Conservation (phyloP, 129 eudicot genomes). For the Heracleum sosnowskyi region DNA sequence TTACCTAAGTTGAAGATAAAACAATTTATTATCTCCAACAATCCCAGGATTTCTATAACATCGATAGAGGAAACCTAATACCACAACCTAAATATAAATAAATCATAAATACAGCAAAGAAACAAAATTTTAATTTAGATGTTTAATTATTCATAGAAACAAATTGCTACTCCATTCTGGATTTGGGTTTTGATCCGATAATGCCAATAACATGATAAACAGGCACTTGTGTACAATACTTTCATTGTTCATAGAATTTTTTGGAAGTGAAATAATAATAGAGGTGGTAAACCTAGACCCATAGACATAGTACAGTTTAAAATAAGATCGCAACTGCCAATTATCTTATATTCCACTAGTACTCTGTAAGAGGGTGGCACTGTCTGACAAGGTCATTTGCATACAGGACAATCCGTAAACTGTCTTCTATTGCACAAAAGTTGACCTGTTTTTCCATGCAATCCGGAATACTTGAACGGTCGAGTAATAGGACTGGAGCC, state of each 20-base stretch:
- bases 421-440: background rate
- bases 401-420: background rate
- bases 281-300: background rate
- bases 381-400: background rate
- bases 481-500: background rate
- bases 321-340: background rate
- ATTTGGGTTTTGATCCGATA: background rate
- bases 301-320: background rate
- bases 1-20: conserved; percentile 38
- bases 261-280: background rate
- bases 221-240: background rate
- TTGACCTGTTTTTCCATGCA: background rate
- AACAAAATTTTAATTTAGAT: background rate
- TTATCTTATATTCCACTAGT: background rate
- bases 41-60: background rate
- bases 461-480: background rate
- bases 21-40: background rate
- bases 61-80: background rate
- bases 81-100: background rate
- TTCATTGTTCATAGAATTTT: too few relatives aligned
- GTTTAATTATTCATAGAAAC: background rate
- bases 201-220: background rate
- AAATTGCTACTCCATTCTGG: background rate
- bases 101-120: background rate
- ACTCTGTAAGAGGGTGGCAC: background rate